Evolutionary conservation across 805 yeast genomes (phyloP).

Genomic region (Scheffersomyces spartinae): DNA sequence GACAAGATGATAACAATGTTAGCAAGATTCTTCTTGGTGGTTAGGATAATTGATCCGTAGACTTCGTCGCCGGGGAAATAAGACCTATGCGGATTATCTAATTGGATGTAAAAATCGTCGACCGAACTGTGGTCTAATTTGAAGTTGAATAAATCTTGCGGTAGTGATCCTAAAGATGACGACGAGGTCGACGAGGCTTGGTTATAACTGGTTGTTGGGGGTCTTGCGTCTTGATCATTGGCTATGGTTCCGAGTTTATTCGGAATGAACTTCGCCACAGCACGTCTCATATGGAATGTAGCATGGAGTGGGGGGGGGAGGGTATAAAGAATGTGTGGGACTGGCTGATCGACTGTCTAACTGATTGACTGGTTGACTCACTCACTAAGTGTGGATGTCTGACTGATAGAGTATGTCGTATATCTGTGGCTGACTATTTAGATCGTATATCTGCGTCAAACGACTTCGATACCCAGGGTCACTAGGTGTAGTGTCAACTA

Average conservation of each 20-base stretch:
- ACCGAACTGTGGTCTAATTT: constrained; percentile 30
- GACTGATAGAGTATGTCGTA: too few species aligned
- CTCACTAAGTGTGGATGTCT: background rate
- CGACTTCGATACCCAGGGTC: constrained; percentile 15
- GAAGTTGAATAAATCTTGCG: constrained; percentile 7
- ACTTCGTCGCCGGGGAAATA: constrained; percentile 77
- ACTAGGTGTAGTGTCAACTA: too few species aligned
- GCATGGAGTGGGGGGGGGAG: background rate
- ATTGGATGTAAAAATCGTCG: constrained; percentile 55
- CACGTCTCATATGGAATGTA: constrained; percentile 31
- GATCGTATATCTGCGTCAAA: constrained; percentile 20
- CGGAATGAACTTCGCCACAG: constrained; percentile 36
- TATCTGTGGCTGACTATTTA: too few species aligned
- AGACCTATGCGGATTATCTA: constrained; percentile 64
- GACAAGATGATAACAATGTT: constrained; percentile 44
- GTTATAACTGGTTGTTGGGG: constrained; percentile 1
- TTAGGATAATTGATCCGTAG: constrained; percentile 49
- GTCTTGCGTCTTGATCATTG: constrained; percentile 8
- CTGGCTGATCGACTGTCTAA: background rate
- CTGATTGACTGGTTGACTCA: too few species aligned
- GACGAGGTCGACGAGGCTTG: too few species aligned
- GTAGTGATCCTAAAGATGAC: too few species aligned
- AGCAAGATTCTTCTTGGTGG: constrained; percentile 42
- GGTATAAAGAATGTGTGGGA: background rate
- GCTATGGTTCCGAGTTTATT: constrained; percentile 9